Base-by-base conservation (phyloP, 192 early-diverging fungal species). In the Gamsiella multidivaricata region DNA sequence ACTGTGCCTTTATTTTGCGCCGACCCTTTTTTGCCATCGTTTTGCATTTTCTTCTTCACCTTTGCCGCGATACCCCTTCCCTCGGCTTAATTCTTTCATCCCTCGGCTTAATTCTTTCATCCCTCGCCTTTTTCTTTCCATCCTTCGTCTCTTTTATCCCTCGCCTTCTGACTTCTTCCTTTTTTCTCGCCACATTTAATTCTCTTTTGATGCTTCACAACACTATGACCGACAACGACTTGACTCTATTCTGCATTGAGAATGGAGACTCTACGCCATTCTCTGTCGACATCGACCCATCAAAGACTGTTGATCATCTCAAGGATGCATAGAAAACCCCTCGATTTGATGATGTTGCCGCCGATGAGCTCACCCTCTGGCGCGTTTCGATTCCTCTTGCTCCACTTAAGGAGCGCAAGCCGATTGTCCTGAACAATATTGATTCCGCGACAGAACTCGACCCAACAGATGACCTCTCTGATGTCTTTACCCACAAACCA, bases 221-320 rank as follows among this genome's bases (percentile, higher is more conserved):
- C 59, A 42, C 49, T 23, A 61, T 61, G 59, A 34, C 29, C 59
- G 15, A 61, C 18, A 46, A 72, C 23, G 33, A 1, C 2, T 25
- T 67, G 11, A 59, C 52, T 31, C 64, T 67, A 15, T 67, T 75
- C 64, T 67, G 72, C 41, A n/a, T 67, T 43, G 54, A 60, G 20
- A 32, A 65, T 26, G 72, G 64, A 6, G 32, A 59, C 2, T 23
- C 39, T 3, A 46, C 46, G 12, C 46, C 71, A 22, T 65, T 74
- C 45, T 1, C 54, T 18, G 54, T 57, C 50, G 23, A 72, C 14
- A 34, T 65, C 37, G 42, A 49, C 14, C 41, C 31, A 55, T 34
- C 23, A 18, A 15, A 62, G 14, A 69, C 74, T 6, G n/a, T 76
- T 22, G 55, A 43, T 55, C 10, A 78, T 6, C 57, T 68, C 49